Percentiles rank a stretch among this genome's conserved stretches.
phyloP scores from a whole-genome alignment of 805 yeast species.

The Zygosaccharomyces siamensis region DNA sequence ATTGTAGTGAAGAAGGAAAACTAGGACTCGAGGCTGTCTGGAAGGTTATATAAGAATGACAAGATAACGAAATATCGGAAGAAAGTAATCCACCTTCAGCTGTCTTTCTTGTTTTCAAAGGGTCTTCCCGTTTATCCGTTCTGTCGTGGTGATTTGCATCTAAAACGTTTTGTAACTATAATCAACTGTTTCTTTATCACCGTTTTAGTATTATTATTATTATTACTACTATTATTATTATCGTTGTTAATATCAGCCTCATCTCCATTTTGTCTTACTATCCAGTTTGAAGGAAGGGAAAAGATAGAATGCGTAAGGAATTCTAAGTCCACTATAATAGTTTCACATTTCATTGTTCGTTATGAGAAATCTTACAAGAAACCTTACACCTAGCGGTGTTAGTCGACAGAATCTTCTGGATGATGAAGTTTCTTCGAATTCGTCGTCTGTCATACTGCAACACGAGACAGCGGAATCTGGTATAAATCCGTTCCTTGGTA shows the following conservation, averaged over 20 bases:
- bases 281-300: not conserved
- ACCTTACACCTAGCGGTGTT: slow-evolving; percentile 18
- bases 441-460: not conserved
- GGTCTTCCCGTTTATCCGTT: not conserved
- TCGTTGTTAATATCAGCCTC: not conserved
- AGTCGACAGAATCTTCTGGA: slow-evolving; percentile 6
- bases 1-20: no score
- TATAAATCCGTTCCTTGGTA: slow-evolving; percentile 14
- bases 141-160: not conserved
- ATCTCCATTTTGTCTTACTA: not conserved
- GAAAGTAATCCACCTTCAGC: not conserved
- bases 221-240: not conserved
- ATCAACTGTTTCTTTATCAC: not conserved
- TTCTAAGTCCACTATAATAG: not conserved
- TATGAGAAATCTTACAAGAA: slow-evolving; percentile 19
- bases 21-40: no score
- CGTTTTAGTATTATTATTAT: not conserved
- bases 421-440: slow-evolving; percentile 6
- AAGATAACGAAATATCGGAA: no score
- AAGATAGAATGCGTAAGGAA: not conserved
- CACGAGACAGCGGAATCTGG: not conserved
- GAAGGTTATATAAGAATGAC: no score
- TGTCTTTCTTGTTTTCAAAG: not conserved
- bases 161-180: slow-evolving; percentile 5
- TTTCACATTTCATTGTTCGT: not conserved